phyloP scores from a whole-genome alignment of 164 flowering plant species.

The Buxus sempervirens region DNA sequence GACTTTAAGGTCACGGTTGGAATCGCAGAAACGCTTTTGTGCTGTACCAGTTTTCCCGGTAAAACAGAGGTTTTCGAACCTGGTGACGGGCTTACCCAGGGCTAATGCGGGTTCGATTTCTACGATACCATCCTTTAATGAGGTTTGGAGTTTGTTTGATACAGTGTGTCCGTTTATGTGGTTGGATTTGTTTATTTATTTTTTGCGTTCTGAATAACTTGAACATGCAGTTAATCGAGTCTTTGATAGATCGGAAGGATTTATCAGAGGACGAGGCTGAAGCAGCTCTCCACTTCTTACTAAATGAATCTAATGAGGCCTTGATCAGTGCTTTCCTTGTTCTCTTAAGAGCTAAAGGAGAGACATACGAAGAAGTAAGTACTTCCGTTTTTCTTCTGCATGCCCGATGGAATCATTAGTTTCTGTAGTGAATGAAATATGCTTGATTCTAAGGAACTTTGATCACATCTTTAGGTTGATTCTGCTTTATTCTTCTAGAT shows the following conservation, averaged over 20 bases:
- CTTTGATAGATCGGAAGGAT: conserved; percentile 64
- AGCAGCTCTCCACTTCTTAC: conserved; percentile 59
- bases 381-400: not conserved
- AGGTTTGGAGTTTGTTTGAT: conserved; percentile 11
- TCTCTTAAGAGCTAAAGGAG: conserved; percentile 90
- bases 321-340: conserved; percentile 90
- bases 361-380: conserved; percentile 84
- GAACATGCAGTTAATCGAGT: conserved; percentile 67
- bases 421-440: not conserved
- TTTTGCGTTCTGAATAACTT: too few relatives aligned
- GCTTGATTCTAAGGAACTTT: not conserved
- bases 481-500: not conserved
- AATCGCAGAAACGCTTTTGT: conserved; percentile 7
- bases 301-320: conserved; percentile 66
- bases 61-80: not conserved
- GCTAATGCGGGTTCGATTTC: conserved; percentile 3
- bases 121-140: conserved; percentile 9
- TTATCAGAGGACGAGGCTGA: conserved; percentile 81
- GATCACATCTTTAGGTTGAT: not conserved
- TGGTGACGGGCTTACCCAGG: not conserved
- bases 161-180: not conserved
- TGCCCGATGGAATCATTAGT: not conserved
- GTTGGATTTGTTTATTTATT: conserved; percentile 1
- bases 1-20: not conserved
- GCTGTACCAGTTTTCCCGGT: not conserved